These are phyloP conservation scores for Grammothele lineata DNA, from an alignment of 768 basidiomycete species.

Conservation along the genomic window DNA sequence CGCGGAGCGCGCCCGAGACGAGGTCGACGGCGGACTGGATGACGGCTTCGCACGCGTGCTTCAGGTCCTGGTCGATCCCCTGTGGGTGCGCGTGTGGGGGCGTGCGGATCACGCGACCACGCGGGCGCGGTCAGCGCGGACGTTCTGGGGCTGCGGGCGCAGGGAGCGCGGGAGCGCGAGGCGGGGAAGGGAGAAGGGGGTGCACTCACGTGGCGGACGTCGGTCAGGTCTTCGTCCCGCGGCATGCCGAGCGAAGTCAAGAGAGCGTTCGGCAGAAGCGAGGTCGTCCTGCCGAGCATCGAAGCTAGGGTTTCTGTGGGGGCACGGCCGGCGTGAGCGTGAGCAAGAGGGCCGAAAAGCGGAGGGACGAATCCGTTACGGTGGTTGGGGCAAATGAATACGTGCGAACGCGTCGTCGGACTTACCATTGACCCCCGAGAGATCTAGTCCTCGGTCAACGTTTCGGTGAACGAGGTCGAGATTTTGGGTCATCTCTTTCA, in stretches of 20 bases:
- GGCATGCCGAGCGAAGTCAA: constrained; percentile 70
- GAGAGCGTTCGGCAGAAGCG: constrained; percentile 62
- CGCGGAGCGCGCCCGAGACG: constrained; percentile 55
- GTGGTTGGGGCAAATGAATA: not conserved
- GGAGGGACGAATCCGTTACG: not conserved
- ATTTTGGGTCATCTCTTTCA: constrained; percentile 86
- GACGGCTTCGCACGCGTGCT: constrained; percentile 79
- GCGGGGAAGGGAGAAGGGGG: not conserved
- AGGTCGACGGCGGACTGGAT: constrained; percentile 59
- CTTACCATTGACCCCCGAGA: constrained; percentile 58
- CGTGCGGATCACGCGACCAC: not conserved
- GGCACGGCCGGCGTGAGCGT: not conserved
- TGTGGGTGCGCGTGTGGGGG: constrained; percentile 25
- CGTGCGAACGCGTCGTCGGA: constrained; percentile 6
- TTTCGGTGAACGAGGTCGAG: constrained; percentile 57
- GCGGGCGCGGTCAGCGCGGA: constrained; percentile 3
- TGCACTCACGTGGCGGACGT: constrained; percentile 63
- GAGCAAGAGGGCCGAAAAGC: no score
- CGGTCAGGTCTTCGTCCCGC: constrained; percentile 57
- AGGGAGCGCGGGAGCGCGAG: not conserved
- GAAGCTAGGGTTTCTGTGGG: constrained; percentile 49
- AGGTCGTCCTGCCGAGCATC: constrained; percentile 56
- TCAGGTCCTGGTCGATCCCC: constrained; percentile 86
- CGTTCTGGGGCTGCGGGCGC: constrained; percentile 3
- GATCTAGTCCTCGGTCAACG: constrained; percentile 37